Base-by-base conservation (phyloP, 106 monocot species). In the Hemerocallis citrina region DNA sequence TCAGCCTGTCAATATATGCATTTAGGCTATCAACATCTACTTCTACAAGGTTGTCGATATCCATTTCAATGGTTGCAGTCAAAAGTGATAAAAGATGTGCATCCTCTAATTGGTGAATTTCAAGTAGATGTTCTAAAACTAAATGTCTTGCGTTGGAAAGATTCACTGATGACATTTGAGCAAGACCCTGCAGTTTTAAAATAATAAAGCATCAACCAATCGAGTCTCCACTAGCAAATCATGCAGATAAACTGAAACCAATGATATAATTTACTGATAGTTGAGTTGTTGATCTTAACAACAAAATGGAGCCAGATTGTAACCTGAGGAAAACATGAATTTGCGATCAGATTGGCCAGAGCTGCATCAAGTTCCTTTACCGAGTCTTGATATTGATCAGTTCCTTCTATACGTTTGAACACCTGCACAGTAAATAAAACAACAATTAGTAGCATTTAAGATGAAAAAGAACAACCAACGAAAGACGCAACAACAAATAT, bases 351-450 rank as follows among this genome's bases (percentile, higher is more conserved):
- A 27, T 74, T 52, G 27, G 49, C 32, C 1, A 95, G 57, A 32
- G 75, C 80, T 25, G 62, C 72, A 74, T 95, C 89, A 34, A 95
- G 75, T 39, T 95, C 83, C 34, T 70, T 70, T 3, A 76, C 52
- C n/a, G 80, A 86, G 25, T 58, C 75, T 12, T 62, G 64, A 37
- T 72, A 78, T 24, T 79, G 67, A 54, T 14, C 60, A 27, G 73
- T 71, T 15, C 44, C 74, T 25, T 19, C 54, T 30, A 89, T 31
- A 35, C 67, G 55, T 46, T 57, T 57, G 45, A 93, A 62, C 21
- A 89, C 79, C 92, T 93, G 62, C 32, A 61, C 27, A 7, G 51
- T 3, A 76, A 22, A 16, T 43, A 21, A 7, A 33, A 21, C 41
- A 38, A 22, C 28, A 38, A 40, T 46, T 44, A 25, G 12, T 6